A percentile compares a stretch with the other conserved stretches of the same genome.
Evolutionary conservation across 441 rosid species (phyloP).

Genomic region (Euphorbia celastroides): DNA sequence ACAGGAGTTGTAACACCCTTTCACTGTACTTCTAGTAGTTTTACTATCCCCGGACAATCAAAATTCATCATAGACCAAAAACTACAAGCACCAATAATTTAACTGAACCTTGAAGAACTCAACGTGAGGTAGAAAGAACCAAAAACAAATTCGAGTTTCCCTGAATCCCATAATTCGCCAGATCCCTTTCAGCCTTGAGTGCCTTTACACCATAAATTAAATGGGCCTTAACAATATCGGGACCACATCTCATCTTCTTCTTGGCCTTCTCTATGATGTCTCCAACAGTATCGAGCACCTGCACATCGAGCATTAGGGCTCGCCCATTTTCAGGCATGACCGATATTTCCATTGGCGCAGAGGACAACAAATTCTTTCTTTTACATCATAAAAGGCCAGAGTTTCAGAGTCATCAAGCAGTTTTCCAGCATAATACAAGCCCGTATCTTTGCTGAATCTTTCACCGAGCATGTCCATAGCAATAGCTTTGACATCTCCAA

Average conservation of each 20-base stretch:
- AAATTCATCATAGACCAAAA: too few relatives aligned
- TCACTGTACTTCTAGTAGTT: too few relatives aligned
- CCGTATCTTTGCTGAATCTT: background rate
- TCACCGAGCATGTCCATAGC: conserved; percentile 15
- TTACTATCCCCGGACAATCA: too few relatives aligned
- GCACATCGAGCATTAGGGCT: background rate
- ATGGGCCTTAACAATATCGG: background rate
- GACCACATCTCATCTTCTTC: background rate
- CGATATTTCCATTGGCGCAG: conserved; percentile 12
- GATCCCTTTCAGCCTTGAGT: background rate
- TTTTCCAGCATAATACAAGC: conserved; percentile 18
- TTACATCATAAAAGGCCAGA: conserved; percentile 27
- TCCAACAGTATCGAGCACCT: background rate
- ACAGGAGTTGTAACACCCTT: too few relatives aligned
- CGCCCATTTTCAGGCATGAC: background rate
- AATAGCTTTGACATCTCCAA: conserved; percentile 25
- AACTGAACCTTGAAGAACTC: background rate
- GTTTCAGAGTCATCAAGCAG: conserved; percentile 26
- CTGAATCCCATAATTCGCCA: background rate
- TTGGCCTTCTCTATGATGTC: background rate
- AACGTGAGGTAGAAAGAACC: background rate
- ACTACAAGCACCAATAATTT: too few relatives aligned
- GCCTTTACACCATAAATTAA: background rate
- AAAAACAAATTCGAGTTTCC: background rate
- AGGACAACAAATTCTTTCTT: conserved; percentile 17